Conservation (phyloP, 2,329 filamentous ascomycete genomes). For the Xylariomycetidae sp. region DNA sequence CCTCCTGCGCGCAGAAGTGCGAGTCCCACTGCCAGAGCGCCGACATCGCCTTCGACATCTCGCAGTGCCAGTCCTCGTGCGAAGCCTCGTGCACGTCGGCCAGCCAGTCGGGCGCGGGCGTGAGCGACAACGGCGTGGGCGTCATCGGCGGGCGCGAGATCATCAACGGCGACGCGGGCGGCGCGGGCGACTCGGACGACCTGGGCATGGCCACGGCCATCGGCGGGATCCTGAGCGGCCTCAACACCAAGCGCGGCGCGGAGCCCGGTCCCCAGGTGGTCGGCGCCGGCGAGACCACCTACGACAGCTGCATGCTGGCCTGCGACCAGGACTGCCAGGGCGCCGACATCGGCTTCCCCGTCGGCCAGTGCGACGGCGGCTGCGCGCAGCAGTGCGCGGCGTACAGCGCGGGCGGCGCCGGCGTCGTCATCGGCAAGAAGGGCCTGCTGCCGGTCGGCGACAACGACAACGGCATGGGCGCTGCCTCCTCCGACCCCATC, state of each 20-base stretch:
- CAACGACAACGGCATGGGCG: background rate
- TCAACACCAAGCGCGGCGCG: too few species aligned
- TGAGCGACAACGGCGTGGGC: background rate
- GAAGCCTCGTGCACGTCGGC: background rate
- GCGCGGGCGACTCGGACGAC: background rate
- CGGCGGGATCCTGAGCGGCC: background rate
- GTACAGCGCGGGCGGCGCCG: background rate
- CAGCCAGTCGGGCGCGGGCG: too few species aligned
- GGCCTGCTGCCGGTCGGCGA: background rate
- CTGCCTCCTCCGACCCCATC: background rate
- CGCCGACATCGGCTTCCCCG: background rate
- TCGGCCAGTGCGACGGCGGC: background rate
- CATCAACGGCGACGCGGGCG: background rate
- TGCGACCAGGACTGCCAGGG: background rate
- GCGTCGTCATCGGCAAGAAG: background rate
- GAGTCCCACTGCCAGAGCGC: background rate
- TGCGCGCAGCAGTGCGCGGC: conserved; percentile 1
- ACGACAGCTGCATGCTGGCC: background rate
- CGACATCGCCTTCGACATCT: background rate
- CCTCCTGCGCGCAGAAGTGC: background rate
- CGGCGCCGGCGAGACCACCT: background rate
- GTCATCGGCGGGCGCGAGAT: background rate
- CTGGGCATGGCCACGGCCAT: background rate
- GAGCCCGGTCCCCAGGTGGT: background rate
- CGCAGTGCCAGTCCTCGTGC: background rate